Evolutionary conservation across 768 basidiomycete genomes (phyloP).

Genomic region (Macrocybe gigantea): DNA sequence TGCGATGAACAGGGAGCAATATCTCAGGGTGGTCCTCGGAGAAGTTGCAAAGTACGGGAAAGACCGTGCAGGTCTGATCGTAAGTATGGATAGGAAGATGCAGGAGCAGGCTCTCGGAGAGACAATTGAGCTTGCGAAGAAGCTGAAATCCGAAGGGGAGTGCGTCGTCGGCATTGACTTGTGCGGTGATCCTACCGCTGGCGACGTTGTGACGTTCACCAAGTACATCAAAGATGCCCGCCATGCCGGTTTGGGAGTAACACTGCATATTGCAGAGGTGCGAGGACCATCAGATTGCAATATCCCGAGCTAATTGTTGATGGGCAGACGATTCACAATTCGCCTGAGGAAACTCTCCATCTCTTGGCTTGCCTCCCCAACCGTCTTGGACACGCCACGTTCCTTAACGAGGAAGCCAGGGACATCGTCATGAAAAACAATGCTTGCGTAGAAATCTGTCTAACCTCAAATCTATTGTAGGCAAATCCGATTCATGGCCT

Average conservation of each 20-base stretch:
- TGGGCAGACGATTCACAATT: slow-evolving; percentile 38
- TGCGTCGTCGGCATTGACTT: slow-evolving; percentile 75
- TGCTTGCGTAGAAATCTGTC: slow-evolving; percentile 73
- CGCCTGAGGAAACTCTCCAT: slow-evolving; percentile 49
- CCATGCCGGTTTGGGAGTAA: slow-evolving; percentile 60
- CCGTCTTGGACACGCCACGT: slow-evolving; percentile 78
- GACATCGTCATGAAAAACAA: slow-evolving; percentile 45
- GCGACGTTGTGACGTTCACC: slow-evolving; percentile 47
- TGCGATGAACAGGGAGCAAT: slow-evolving; percentile 52
- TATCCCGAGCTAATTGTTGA: not conserved
- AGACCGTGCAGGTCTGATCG: slow-evolving; percentile 52
- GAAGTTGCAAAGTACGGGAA: slow-evolving; percentile 54
- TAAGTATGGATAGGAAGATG: slow-evolving; percentile 78
- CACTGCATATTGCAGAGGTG: slow-evolving; percentile 82
- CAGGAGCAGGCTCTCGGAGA: slow-evolving; percentile 40
- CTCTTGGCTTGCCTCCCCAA: slow-evolving; percentile 61
- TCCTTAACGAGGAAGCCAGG: slow-evolving; percentile 57
- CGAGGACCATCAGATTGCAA: slow-evolving; percentile 1
- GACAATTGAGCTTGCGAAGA: slow-evolving; percentile 50
- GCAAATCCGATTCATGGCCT: slow-evolving; percentile 12
- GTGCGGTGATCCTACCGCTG: slow-evolving; percentile 68
- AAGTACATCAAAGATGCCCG: slow-evolving; percentile 49
- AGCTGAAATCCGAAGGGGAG: slow-evolving; percentile 48
- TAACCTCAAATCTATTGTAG: slow-evolving; percentile 73
- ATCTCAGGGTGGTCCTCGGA: slow-evolving; percentile 59